A percentile compares a stretch with the other conserved stretches of the same genome.
These are phyloP conservation scores for Hymenoscyphus occultus DNA, from an alignment of 2,329 filamentous ascomycete genomes.

Conservation along the genomic window DNA sequence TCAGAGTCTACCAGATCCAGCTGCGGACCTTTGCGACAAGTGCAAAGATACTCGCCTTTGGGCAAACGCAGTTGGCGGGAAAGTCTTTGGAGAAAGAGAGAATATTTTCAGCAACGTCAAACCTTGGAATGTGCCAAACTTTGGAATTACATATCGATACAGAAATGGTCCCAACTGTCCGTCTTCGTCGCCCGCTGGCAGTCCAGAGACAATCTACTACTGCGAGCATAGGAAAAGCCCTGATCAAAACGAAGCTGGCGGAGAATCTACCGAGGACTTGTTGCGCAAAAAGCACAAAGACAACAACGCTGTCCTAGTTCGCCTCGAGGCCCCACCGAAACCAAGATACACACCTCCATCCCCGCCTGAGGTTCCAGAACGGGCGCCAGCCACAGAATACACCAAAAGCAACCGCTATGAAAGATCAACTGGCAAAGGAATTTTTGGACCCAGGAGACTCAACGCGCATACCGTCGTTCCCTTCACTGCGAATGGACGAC, in stretches of 20 bases:
- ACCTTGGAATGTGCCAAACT: slow-evolving; percentile 19
- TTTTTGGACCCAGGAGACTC: not conserved
- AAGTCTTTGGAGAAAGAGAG: slow-evolving; percentile 12
- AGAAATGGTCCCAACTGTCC: not conserved
- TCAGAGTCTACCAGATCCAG: slow-evolving; percentile 4
- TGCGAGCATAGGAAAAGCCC: not conserved
- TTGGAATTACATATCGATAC: slow-evolving; percentile 21
- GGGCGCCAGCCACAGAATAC: not conserved
- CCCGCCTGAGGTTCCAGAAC: not conserved
- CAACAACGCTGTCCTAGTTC: not conserved
- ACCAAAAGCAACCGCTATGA: not conserved
- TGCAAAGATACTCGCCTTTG: slow-evolving; percentile 11
- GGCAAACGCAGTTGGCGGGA: slow-evolving; percentile 21
- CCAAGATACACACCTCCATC: not conserved
- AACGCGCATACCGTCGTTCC: not conserved
- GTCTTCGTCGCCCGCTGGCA: not conserved
- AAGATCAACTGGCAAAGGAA: slow-evolving; percentile 1
- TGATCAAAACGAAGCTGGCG: not conserved
- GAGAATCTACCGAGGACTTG: not conserved
- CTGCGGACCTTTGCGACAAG: not conserved
- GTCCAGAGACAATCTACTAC: not conserved
- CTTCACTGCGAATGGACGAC: slow-evolving; percentile 4
- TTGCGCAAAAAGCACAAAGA: not conserved
- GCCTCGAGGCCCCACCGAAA: not conserved
- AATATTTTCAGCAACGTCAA: not conserved